phyloP scores from a whole-genome alignment of 345 rosid species.

The Lumnitzera racemosa region DNA sequence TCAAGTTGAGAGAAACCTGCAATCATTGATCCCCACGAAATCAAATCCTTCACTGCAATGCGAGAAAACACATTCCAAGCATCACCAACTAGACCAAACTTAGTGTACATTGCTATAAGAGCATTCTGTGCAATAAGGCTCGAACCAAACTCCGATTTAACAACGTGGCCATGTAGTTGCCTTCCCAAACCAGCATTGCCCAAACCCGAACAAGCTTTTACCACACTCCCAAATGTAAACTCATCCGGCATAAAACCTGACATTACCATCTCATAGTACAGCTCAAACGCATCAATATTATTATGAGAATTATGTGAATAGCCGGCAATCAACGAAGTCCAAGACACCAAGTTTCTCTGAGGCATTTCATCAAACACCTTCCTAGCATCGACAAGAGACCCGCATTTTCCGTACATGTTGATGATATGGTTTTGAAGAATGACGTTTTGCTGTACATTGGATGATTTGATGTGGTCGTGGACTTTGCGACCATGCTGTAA shows the following conservation, averaged over 20 bases:
- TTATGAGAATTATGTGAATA: slow-evolving; percentile 57
- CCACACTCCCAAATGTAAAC: slow-evolving; percentile 43
- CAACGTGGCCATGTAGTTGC: slow-evolving; percentile 50
- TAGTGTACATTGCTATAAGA: slow-evolving; percentile 51
- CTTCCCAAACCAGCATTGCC: slow-evolving; percentile 32
- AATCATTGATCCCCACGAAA: slow-evolving; percentile 58
- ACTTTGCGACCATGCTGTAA: slow-evolving; percentile 43
- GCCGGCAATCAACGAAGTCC: slow-evolving; percentile 78
- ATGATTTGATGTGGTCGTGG: slow-evolving; percentile 42
- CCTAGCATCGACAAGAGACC: slow-evolving; percentile 55
- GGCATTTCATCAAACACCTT: slow-evolving; percentile 65
- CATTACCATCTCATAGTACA: slow-evolving; percentile 39
- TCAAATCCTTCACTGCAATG: slow-evolving; percentile 39
- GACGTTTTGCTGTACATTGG: slow-evolving; percentile 32
- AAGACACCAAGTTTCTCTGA: slow-evolving; percentile 57
- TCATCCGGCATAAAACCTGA: slow-evolving; percentile 38
- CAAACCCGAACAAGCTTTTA: slow-evolving; percentile 41
- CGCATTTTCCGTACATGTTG: slow-evolving; percentile 73
- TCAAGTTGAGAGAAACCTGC: slow-evolving; percentile 51
- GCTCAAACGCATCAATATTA: slow-evolving; percentile 23
- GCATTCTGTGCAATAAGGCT: slow-evolving; percentile 49
- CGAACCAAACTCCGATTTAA: slow-evolving; percentile 33
- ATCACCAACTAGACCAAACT: slow-evolving; percentile 31
- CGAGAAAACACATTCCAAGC: slow-evolving; percentile 37
- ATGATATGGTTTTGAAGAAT: slow-evolving; percentile 47